phyloP scores from a whole-genome alignment of 805 yeast genomes.

The Wickerhamomyces ciferrii region DNA sequence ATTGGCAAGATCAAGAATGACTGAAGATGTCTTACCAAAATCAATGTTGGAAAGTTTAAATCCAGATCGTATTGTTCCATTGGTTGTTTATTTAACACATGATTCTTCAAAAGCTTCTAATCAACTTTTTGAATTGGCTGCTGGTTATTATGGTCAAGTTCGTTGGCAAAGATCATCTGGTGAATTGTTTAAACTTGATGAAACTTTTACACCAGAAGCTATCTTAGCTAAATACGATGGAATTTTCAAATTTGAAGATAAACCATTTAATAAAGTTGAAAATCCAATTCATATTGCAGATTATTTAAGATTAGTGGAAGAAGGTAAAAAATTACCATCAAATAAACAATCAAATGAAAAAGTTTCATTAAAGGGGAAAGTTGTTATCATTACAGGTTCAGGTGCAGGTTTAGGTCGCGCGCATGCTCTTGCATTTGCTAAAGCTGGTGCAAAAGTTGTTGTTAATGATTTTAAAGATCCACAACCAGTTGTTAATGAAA shows the following conservation, averaged over 20 bases:
- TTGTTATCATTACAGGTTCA: constrained; percentile 90
- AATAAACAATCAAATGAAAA: constrained; percentile 53
- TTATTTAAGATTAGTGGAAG: constrained; percentile 54
- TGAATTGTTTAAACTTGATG: constrained; percentile 73
- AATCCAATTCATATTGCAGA: constrained; percentile 74
- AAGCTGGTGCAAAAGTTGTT: constrained; percentile 91
- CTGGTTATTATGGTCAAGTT: constrained; percentile 86
- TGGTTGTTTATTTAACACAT: constrained; percentile 76
- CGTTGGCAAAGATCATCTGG: constrained; percentile 96
- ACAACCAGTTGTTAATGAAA: constrained; percentile 65
- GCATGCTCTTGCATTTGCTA: constrained; percentile 80
- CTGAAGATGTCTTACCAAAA: constrained; percentile 84
- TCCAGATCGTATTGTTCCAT: constrained; percentile 90
- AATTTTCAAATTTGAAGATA: constrained; percentile 56
- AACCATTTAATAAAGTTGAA: constrained; percentile 47
- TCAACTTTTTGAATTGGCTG: constrained; percentile 87
- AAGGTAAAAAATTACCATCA: constrained; percentile 43
- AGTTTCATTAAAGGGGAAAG: constrained; percentile 71
- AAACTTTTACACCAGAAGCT: constrained; percentile 78
- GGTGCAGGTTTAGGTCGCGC: constrained; percentile 93
- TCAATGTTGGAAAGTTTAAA: constrained; percentile 73
- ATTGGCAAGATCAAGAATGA: constrained; percentile 93
- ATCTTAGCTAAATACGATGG: constrained; percentile 63
- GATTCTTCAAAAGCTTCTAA: constrained; percentile 60
- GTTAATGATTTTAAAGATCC: constrained; percentile 88